Evolutionary conservation across 768 basidiomycete genomes (phyloP), one percentile per base, ranked within the genome.

Genomic region (Macrocybe gigantea): DNA sequence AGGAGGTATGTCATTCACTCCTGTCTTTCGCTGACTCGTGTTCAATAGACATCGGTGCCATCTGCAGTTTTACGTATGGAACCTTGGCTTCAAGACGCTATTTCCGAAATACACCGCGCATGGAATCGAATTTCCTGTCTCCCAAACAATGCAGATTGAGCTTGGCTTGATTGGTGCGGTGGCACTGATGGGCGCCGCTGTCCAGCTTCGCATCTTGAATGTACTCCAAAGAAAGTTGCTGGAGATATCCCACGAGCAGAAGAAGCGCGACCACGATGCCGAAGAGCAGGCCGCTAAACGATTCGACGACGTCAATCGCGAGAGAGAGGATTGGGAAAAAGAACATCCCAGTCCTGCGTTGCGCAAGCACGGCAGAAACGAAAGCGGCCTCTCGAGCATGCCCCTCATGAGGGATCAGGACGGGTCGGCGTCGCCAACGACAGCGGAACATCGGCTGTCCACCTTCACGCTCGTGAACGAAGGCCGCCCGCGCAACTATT

Each of bases 141-240:
- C 87, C 5, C 92, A 93, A 60, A 83, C 83, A 6, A 95, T 94
- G 91, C 77, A 89, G 61, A 93, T 97, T 49, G 94, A 96, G 60
- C 76, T 97, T 31, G 94, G 93, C 30, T 78, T 96, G 55, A 80
- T 92, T 49, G 89, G 74, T 38, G 91, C 92, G 2, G 72, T 94
- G 36, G 74, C 88, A 22, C 69, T 95, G 47, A 88, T 89, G 82
- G 91, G 92, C 38, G 80, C 83, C 30, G 90, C 93, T 2, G 86
- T 96, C 40, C 95, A 97, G 66, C 77, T 93, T 57, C 86, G 88
- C 45, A 82, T 96, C 53, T 79, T 93, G 52, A 79, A 79, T 49
- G 75, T 90, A 38, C 80, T 98, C 11, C 83, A 85, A 61, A 74
- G 75, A 52, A 90, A 91, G 64, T 70, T 94, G 41, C 75, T 74